These are phyloP conservation scores for Lachancea fermentati DNA, from an alignment of 805 yeast species.

Conservation along the genomic window DNA sequence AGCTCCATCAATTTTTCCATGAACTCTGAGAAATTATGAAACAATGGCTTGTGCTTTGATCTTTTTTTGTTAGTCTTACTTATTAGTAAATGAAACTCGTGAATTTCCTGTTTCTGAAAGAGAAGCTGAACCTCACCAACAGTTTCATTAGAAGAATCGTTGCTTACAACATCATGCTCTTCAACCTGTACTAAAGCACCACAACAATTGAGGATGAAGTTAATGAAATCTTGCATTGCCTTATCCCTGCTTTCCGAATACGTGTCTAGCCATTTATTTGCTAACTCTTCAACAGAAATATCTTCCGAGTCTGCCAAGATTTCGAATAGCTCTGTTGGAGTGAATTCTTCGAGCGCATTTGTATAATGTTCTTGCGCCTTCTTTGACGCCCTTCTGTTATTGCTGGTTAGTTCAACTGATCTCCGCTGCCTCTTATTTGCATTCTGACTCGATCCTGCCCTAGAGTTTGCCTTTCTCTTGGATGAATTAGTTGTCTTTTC, in stretches of 20 bases:
- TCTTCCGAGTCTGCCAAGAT: constrained; percentile 46
- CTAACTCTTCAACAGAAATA: constrained; percentile 45
- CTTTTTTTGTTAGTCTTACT: constrained; percentile 42
- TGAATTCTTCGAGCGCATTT: constrained; percentile 39
- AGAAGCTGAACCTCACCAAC: constrained; percentile 63
- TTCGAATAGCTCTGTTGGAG: constrained; percentile 44
- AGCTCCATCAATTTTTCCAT: constrained; percentile 45
- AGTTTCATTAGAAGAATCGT: constrained; percentile 67
- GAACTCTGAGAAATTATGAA: constrained; percentile 50
- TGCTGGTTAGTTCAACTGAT: constrained; percentile 8
- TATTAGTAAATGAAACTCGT: constrained; percentile 63
- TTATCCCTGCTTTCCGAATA: constrained; percentile 39
- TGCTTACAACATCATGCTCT: constrained; percentile 67
- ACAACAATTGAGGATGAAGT: constrained; percentile 61
- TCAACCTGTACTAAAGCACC: constrained; percentile 66
- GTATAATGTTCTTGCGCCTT: constrained; percentile 30
- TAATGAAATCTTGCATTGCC: constrained; percentile 59
- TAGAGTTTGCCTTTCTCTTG: constrained; percentile 9
- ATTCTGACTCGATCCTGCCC: not conserved
- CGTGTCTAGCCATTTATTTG: constrained; percentile 52
- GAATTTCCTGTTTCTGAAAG: constrained; percentile 54
- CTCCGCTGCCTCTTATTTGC: not conserved
- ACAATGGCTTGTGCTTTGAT: constrained; percentile 40
- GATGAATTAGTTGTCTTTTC: constrained; percentile 7
- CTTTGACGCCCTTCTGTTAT: constrained; percentile 12